These are phyloP conservation scores for Leccinum truebloodii DNA, from an alignment of 768 basidiomycete species.

Conservation along the genomic window DNA sequence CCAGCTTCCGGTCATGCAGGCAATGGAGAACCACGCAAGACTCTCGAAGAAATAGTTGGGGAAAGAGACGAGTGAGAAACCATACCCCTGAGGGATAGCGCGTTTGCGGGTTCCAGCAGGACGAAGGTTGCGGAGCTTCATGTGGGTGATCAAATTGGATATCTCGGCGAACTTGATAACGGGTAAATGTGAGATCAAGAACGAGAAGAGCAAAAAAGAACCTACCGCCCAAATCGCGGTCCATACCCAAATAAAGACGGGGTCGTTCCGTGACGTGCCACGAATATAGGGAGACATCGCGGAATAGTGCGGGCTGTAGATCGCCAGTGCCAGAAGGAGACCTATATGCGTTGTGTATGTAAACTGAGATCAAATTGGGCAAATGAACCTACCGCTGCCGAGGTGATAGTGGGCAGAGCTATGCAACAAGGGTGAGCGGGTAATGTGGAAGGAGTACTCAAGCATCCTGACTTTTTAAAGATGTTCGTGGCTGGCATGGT, in stretches of 20 bases:
- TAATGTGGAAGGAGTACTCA: not conserved
- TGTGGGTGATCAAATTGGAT: constrained; percentile 82
- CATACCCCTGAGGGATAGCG: constrained; percentile 90
- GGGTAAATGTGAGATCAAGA: not conserved
- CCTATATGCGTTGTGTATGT: constrained; percentile 39
- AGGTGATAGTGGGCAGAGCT: constrained; percentile 92
- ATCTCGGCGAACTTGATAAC: constrained; percentile 70
- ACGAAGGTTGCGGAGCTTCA: constrained; percentile 81
- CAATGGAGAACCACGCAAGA: constrained; percentile 70
- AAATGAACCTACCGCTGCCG: constrained; percentile 51
- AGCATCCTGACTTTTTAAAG: constrained; percentile 78
- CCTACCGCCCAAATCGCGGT: constrained; percentile 75
- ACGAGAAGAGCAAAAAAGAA: constrained; percentile 17
- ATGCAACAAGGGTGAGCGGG: constrained; percentile 6
- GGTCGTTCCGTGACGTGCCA: constrained; percentile 63
- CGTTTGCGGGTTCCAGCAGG: constrained; percentile 77
- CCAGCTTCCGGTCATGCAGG: constrained; percentile 71
- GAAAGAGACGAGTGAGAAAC: constrained; percentile 82
- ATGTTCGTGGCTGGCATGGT: constrained; percentile 89
- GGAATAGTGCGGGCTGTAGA: constrained; percentile 82
- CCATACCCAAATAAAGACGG: constrained; percentile 66
- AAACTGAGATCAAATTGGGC: not conserved
- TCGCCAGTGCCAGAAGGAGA: constrained; percentile 70
- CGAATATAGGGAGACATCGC: constrained; percentile 60
- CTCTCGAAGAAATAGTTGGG: constrained; percentile 96